Evolutionary conservation across 1,284 basidiomycete genomes (phyloP).

Genomic region (Ganoderma sinense): DNA sequence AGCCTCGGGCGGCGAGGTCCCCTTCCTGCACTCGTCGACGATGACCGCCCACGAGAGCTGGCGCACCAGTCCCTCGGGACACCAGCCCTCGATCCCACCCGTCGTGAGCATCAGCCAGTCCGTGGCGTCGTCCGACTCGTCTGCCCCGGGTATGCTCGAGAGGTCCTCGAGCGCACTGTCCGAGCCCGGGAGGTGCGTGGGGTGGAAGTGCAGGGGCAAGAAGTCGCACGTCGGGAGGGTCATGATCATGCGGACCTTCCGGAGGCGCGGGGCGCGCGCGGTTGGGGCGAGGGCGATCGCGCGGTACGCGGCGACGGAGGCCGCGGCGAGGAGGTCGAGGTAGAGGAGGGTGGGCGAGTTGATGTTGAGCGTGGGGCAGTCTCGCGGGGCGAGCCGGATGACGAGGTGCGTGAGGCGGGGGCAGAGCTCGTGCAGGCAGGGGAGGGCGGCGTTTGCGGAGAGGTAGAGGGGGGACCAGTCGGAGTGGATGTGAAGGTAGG

Average conservation of each 20-base stretch:
- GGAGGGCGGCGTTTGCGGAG: not conserved
- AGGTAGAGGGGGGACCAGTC: not conserved
- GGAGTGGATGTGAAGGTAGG: not conserved
- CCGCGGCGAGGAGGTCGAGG: not conserved
- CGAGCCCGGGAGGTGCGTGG: not conserved
- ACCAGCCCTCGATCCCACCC: not conserved
- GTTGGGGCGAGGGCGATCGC: no score
- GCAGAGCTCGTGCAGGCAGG: not conserved
- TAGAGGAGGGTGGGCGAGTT: not conserved
- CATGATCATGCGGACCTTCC: no score
- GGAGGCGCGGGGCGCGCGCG: no score
- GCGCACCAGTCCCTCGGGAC: not conserved
- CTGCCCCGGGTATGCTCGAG: not conserved
- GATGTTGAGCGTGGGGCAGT: not conserved
- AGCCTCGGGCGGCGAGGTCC: not conserved
- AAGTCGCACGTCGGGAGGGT: no score
- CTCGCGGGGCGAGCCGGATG: not conserved
- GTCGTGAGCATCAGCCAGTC: not conserved
- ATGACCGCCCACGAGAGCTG: not conserved
- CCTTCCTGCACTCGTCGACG: not conserved
- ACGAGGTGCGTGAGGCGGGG: not conserved
- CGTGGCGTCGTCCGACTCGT: not conserved
- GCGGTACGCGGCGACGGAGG: constrained; percentile 1
- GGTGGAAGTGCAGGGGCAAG: no score
- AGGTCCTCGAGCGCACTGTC: not conserved